Evolutionary conservation across 2,329 filamentous ascomycete genomes (phyloP), one percentile per base, ranked within the genome.

Genomic region (Calonectria ilicicola): DNA sequence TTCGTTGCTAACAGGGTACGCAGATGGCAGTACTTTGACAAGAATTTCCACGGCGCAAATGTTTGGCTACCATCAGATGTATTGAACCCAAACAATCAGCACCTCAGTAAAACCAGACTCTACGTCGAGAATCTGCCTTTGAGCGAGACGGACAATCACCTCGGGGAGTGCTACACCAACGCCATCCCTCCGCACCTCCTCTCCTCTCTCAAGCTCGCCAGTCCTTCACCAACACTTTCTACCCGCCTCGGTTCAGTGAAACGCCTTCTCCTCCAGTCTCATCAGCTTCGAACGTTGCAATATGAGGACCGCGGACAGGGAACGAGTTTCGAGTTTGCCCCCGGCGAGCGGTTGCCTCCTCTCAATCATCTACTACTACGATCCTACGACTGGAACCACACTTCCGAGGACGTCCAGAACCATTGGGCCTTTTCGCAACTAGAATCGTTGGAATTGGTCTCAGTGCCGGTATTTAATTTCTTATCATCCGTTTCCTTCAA

Each of bases 321-420:
- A 4, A 86, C 84, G 17, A 84, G 80, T 53, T 88, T 89, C 74
- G 72, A 72, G 2, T 88, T 89, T 38, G 46, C 66, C 0, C 72
- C 72, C 0, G 79, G 77, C 21, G 87, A 89, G 67, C 81, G 85
- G 14, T 77, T 89, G 27, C 87, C 87, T 1, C 78, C 87, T 0
- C 76, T 89, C 6, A 76, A 75, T 23, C 82, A 86, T 9, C 79
- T 89, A 4, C 79, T 77, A 1, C 78, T 89, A 44, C 83, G 83
- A 62, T 87, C 85, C 2, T 89, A 89, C 73, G 85, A 89, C 79
- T 89, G 88, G 88, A 80, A 83, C 12, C 88, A 89, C 73, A 79
- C 79, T 1, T 60, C 75, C 0, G 79, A 82, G 3, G 83, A 84
- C 5, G 86, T 87, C 6, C 74, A 69, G 1, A 74, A 72, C 21